phyloP scores from a whole-genome alignment of 2,329 filamentous ascomycete species.

The Cordyceps militaris region DNA sequence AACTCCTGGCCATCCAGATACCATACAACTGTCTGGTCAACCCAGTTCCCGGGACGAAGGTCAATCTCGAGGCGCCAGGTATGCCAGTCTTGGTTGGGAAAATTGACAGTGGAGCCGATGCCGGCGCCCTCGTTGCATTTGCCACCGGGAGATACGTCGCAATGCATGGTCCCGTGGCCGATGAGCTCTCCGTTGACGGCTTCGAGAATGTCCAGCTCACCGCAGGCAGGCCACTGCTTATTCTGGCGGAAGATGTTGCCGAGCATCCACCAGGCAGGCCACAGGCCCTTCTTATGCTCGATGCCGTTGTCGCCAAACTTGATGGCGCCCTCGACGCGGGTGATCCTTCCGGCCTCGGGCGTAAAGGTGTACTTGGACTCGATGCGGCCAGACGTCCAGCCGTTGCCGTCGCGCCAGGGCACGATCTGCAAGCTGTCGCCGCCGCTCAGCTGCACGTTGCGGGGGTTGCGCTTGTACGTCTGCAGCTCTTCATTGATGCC shows the following conservation, averaged over 20 bases:
- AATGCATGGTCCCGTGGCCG: slow-evolving; percentile 46
- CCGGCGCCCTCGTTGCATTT: slow-evolving; percentile 46
- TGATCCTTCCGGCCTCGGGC: slow-evolving; percentile 37
- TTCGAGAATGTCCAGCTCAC: slow-evolving; percentile 54
- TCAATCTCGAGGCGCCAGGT: slow-evolving; percentile 45
- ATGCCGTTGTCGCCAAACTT: slow-evolving; percentile 37
- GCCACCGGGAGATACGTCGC: slow-evolving; percentile 37
- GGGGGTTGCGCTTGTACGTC: slow-evolving; percentile 38
- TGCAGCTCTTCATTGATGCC: slow-evolving; percentile 47
- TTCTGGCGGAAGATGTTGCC: slow-evolving; percentile 43
- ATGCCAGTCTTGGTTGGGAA: slow-evolving; percentile 39
- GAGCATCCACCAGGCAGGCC: slow-evolving; percentile 54
- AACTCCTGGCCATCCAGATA: slow-evolving; percentile 38
- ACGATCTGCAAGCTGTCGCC: slow-evolving; percentile 44
- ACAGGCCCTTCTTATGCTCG: slow-evolving; percentile 44
- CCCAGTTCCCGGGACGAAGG: slow-evolving; percentile 38
- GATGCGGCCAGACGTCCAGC: slow-evolving; percentile 51
- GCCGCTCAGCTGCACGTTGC: slow-evolving; percentile 45
- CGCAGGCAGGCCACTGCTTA: slow-evolving; percentile 43
- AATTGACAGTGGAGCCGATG: slow-evolving; percentile 25
- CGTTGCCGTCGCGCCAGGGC: slow-evolving; percentile 32
- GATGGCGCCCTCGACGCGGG: slow-evolving; percentile 38
- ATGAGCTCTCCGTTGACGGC: slow-evolving; percentile 42
- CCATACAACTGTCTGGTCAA: slow-evolving; percentile 45
- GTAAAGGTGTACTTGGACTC: slow-evolving; percentile 43